Evolutionary conservation across 164 flowering plant species (phyloP).

Genomic region (Stephania japonica): DNA sequence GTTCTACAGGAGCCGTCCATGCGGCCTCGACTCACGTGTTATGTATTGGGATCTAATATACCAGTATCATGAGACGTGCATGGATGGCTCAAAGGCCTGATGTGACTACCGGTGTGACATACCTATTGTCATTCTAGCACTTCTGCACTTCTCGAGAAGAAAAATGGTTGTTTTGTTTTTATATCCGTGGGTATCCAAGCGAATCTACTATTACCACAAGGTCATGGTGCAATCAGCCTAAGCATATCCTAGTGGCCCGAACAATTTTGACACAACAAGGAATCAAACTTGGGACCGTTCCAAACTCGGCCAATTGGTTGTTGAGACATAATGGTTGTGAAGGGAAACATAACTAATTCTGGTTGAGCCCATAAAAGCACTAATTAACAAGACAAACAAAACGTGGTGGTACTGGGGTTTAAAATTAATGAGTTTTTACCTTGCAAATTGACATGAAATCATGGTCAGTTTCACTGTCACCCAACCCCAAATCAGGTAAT

Average conservation of each 20-base stretch:
- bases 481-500: conserved; percentile 67
- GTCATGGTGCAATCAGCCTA: not conserved
- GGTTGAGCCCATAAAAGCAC: not conserved
- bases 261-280: not conserved
- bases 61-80: too few relatives aligned
- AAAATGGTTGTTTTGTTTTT: not conserved
- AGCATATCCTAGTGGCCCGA: too few relatives aligned
- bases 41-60: too few relatives aligned
- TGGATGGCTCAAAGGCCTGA: too few relatives aligned
- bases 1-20: too few relatives aligned
- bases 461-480: conserved; percentile 56
- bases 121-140: too few relatives aligned
- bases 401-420: not conserved
- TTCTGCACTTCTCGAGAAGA: too few relatives aligned
- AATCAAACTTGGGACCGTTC: not conserved
- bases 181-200: not conserved
- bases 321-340: not conserved
- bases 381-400: not conserved
- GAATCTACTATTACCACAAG: too few relatives aligned
- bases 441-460: conserved; percentile 78
- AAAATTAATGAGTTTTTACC: conserved; percentile 26
- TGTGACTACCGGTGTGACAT: too few relatives aligned
- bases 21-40: too few relatives aligned
- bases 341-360: not conserved
- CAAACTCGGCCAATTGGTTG: not conserved